Base-by-base conservation (phyloP, 441 rosid species). In the Capsella rubella region DNA sequence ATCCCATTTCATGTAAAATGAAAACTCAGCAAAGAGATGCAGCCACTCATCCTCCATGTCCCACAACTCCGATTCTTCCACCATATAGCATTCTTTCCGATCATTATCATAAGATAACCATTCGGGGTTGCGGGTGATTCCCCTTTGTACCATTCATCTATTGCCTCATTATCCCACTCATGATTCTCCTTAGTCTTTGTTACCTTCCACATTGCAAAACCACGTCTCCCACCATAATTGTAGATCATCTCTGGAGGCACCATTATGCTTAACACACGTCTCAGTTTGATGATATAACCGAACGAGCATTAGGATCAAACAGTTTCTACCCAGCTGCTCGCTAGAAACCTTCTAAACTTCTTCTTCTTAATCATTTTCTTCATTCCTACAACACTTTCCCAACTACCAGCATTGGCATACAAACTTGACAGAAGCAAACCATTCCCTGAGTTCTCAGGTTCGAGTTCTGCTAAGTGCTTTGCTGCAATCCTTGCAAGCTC, bases 241-340 rank as follows among this genome's bases (percentile, higher is more conserved):
- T 8, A 32, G 8, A 32, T 32, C 35, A 32, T 32, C 35, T 32
- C 35, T 32, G 6, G 34, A 32, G 35, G 35, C 35, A 0, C 6
- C 8, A 32, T 32, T 32, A 32, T 32, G 35, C 35, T 32, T 32
- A 32, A 32, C 35, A 6, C 37, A 34, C 2, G 37, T 34, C 8
- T 34, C 50, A 59, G 50, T 16, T 71, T 71, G 31, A 59, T 52
- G 42, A 2, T 58, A 13, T 31, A 16, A 27, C 40, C 21, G 57
- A 32, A 9, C 9, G 60, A 37, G 50, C 35, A 59, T 15, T 43
- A 37, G 59, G 14, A 69, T 83, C 63, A 75, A 47, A 75, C 59
- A 29, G 83, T 72, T 61, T 85, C 87, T 67, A 86, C 68, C 98
- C 97, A 95, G 77, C 96, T 88, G 77, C 87, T 85, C 21, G 90